Percentiles rank a stretch among this genome's conserved stretches.
Conservation (phyloP, 2,329 filamentous ascomycete genomes). For the Aspergillus sp. region DNA sequence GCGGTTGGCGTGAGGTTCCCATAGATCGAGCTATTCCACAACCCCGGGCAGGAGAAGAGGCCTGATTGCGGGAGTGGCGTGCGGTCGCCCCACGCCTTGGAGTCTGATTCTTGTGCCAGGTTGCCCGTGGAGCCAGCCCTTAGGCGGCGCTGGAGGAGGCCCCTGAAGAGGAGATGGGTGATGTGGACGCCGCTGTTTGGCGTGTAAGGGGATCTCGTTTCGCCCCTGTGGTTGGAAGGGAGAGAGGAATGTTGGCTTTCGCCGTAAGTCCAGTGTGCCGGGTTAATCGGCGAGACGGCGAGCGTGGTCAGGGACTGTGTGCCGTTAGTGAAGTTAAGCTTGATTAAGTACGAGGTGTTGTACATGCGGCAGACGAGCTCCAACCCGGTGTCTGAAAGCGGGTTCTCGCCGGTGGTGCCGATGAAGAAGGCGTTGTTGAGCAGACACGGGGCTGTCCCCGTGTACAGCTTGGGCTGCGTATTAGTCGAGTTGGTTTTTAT, state of each 20-base stretch:
- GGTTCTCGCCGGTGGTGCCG: conserved; percentile 10
- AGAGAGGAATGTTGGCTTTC: neutral
- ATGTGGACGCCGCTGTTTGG: neutral
- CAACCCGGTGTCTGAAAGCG: no score
- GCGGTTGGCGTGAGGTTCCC: neutral
- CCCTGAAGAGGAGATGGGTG: no score
- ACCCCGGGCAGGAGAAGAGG: neutral
- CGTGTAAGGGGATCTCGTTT: conserved; percentile 1
- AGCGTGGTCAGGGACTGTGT: conserved; percentile 8
- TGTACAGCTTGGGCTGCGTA: no score
- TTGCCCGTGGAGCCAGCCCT: no score
- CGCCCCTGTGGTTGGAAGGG: neutral
- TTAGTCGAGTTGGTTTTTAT: no score
- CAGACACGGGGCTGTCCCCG: no score
- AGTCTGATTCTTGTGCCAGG: no score
- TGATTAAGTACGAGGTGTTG: conserved; percentile 19
- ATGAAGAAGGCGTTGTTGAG: no score
- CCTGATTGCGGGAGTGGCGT: neutral
- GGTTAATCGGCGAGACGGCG: conserved; percentile 4
- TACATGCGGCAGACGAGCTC: conserved; percentile 20
- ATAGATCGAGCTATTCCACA: conserved; percentile 10
- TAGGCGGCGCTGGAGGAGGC: no score
- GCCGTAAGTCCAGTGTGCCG: neutral
- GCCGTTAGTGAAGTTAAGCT: conserved; percentile 6
- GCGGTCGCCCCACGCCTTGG: neutral